These are phyloP conservation scores for Cystobasidium onofrii DNA, from an alignment of 768 basidiomycete species.

Conservation along the genomic window DNA sequence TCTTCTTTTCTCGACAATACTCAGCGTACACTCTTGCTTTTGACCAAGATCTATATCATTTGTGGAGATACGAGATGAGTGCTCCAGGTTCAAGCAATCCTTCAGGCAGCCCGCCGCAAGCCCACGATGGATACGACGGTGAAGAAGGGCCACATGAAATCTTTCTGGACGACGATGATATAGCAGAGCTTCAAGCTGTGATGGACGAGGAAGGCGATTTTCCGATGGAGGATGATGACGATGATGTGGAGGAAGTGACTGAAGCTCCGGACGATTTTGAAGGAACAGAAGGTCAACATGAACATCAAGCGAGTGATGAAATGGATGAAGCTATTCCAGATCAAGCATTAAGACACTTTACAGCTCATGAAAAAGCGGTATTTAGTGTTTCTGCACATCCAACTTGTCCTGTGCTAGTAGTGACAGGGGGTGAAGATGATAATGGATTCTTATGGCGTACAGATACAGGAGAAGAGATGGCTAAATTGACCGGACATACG, in stretches of 20 bases:
- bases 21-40: neutral
- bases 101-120: neutral
- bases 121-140: neutral
- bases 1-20: neutral
- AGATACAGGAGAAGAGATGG: constrained; percentile 67
- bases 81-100: constrained; percentile 34
- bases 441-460: constrained; percentile 88
- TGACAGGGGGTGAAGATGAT: constrained; percentile 92
- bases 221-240: constrained; percentile 42
- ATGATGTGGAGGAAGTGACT: constrained; percentile 48
- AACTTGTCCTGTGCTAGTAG: constrained; percentile 63
- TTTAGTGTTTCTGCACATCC: constrained; percentile 81
- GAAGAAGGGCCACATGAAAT: constrained; percentile 28
- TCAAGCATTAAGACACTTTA: constrained; percentile 45
- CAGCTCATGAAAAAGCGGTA: constrained; percentile 62
- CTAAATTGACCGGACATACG: constrained; percentile 79
- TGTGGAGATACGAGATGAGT: neutral
- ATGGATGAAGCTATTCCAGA: constrained; percentile 35
- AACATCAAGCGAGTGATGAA: constrained; percentile 39
- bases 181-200: constrained; percentile 25
- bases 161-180: constrained; percentile 27
- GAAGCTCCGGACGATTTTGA: constrained; percentile 52
- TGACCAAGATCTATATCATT: neutral
- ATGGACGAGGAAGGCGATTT: constrained; percentile 39
- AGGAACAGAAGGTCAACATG: constrained; percentile 59